Conservation (phyloP, 192 early-diverging fungal genomes). For the Dissophora globulifera region DNA sequence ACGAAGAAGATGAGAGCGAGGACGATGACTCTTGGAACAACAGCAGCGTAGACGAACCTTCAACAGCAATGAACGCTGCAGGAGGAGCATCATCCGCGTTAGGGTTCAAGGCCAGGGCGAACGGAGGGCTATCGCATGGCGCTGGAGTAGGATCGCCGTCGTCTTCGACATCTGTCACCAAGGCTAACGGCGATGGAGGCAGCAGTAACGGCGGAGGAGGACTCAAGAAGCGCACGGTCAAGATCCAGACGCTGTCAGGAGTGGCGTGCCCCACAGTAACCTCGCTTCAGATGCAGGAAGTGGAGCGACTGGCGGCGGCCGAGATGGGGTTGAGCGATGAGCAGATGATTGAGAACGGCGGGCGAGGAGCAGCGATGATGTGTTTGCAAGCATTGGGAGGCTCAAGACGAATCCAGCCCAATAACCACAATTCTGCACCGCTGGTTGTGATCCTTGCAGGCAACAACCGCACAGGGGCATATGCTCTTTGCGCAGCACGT, state of each 20-base stretch:
- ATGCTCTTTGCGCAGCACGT: conserved; percentile 75
- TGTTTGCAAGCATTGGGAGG: conserved; percentile 80
- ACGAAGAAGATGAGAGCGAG: conserved; percentile 41
- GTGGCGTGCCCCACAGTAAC: conserved; percentile 70
- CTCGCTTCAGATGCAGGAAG: conserved; percentile 70
- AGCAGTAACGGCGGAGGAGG: conserved; percentile 29
- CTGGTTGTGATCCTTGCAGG: conserved; percentile 78
- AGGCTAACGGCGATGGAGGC: conserved; percentile 6
- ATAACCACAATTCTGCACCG: conserved; percentile 80
- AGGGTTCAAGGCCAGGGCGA: conserved; percentile 6
- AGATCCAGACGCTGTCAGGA: conserved; percentile 62
- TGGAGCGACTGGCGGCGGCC: conserved; percentile 61
- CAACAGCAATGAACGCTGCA: neutral
- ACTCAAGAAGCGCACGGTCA: conserved; percentile 36
- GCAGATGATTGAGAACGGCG: conserved; percentile 86
- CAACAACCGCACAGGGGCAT: conserved; percentile 79
- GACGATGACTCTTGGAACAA: conserved; percentile 50
- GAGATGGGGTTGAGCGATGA: conserved; percentile 77
- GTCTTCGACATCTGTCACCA: neutral
- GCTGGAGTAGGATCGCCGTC: conserved; percentile 8
- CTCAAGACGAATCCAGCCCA: conserved; percentile 75
- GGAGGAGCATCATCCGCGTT: neutral
- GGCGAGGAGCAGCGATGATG: conserved; percentile 75
- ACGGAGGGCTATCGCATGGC: neutral
- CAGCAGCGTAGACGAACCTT: conserved; percentile 31